phyloP scores from a whole-genome alignment of 768 basidiomycete genomes.

The Candolleomyces efflorescens region DNA sequence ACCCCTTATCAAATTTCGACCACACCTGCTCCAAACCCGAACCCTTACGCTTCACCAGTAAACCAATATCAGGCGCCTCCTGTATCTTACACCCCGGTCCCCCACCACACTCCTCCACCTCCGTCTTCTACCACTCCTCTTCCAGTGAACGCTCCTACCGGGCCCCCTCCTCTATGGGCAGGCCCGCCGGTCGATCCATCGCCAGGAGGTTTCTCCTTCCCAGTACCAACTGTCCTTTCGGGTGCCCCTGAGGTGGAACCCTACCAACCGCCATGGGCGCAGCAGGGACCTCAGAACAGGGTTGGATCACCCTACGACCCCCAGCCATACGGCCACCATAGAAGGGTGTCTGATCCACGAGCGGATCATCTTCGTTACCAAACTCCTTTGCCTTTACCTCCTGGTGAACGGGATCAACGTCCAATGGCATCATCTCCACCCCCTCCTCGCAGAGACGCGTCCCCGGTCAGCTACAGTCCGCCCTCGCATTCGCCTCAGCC shows the following conservation, averaged over 20 bases:
- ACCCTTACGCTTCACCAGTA: neutral
- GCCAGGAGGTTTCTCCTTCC: constrained; percentile 24
- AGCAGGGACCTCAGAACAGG: neutral
- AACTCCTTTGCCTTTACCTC: constrained; percentile 51
- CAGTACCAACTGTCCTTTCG: constrained; percentile 24
- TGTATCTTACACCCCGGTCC: constrained; percentile 4
- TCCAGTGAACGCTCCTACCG: neutral
- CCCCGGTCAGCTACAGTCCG: neutral
- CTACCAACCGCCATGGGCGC: neutral
- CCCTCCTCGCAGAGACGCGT: too few species aligned
- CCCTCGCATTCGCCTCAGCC: constrained; percentile 13
- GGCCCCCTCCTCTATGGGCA: constrained; percentile 15
- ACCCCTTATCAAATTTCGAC: neutral
- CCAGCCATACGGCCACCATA: neutral
- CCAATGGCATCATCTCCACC: constrained; percentile 1
- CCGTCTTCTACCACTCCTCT: neutral
- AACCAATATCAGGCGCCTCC: neutral
- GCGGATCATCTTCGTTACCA: constrained; percentile 44
- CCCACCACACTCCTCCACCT: neutral
- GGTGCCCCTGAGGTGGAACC: neutral
- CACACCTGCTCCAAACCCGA: neutral
- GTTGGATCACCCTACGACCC: neutral
- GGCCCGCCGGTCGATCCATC: constrained; percentile 7
- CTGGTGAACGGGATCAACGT: constrained; percentile 18
- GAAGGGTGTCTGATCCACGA: constrained; percentile 1